Evolutionary conservation across 2,329 filamentous ascomycete genomes (phyloP).

Genomic region (Conoideocrella luteorostrata): DNA sequence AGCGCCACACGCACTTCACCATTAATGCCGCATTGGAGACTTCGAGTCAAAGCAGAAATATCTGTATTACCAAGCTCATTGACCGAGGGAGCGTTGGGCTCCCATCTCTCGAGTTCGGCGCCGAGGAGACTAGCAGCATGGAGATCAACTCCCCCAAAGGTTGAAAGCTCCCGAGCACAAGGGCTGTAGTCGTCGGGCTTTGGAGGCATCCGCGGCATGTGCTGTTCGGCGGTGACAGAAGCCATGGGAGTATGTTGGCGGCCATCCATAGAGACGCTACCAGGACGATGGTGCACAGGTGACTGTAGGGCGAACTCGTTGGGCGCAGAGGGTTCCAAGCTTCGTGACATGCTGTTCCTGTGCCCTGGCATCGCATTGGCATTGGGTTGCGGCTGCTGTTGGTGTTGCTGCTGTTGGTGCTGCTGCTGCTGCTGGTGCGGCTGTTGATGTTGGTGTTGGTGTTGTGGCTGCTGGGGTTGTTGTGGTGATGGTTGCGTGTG

Average conservation of each 20-base stretch:
- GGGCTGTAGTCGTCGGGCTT: slow-evolving; percentile 50
- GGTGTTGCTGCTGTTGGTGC: slow-evolving; percentile 8
- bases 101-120: slow-evolving; percentile 58
- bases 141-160: slow-evolving; percentile 68
- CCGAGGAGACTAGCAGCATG: slow-evolving; percentile 58
- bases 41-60: slow-evolving; percentile 81
- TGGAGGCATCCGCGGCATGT: slow-evolving; percentile 31
- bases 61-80: slow-evolving; percentile 83
- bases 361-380: slow-evolving; percentile 26
- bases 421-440: slow-evolving; percentile 10
- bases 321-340: slow-evolving; percentile 32
- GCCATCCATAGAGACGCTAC: slow-evolving; percentile 33
- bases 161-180: slow-evolving; percentile 46
- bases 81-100: slow-evolving; percentile 68
- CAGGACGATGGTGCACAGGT: slow-evolving; percentile 34
- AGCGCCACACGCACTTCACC: slow-evolving; percentile 85
- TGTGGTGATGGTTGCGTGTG: slow-evolving; percentile 15
- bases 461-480: slow-evolving; percentile 2
- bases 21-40: slow-evolving; percentile 82
- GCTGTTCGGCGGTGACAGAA: slow-evolving; percentile 19
- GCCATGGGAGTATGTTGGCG: slow-evolving; percentile 18
- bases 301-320: slow-evolving; percentile 40
- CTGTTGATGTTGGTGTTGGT: neutral
- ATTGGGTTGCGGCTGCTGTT: slow-evolving; percentile 25
- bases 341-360: slow-evolving; percentile 46